Conservation (phyloP, 805 yeast genomes). For the Spathaspora sp. region DNA sequence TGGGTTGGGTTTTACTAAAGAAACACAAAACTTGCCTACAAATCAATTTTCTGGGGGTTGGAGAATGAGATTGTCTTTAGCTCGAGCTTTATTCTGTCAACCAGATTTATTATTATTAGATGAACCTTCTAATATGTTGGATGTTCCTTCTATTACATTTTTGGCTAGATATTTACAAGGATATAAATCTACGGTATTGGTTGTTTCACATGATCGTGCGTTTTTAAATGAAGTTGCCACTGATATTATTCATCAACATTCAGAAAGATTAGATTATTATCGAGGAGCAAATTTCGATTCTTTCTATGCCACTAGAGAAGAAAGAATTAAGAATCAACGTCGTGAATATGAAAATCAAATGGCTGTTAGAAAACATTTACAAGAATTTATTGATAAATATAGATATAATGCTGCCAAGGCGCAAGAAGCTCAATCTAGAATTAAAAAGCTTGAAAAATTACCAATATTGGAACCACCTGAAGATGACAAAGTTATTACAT, state of each 20-base stretch:
- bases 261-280: slow-evolving; percentile 94
- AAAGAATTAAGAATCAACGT: slow-evolving; percentile 86
- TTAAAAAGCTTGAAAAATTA: slow-evolving; percentile 90
- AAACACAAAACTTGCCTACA: slow-evolving; percentile 78
- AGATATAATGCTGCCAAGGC: slow-evolving; percentile 98
- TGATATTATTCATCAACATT: slow-evolving; percentile 96
- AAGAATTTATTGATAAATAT: slow-evolving; percentile 91
- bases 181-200: slow-evolving; percentile 88
- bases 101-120: slow-evolving; percentile 91
- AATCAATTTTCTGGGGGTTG: slow-evolving; percentile 98
- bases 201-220: slow-evolving; percentile 97
- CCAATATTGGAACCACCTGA: slow-evolving; percentile 93
- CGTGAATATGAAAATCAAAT: slow-evolving; percentile 97
- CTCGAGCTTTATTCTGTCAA: slow-evolving; percentile 95
- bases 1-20: slow-evolving; percentile 92
- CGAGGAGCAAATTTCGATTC: slow-evolving; percentile 91
- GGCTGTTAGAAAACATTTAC: slow-evolving; percentile 93
- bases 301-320: slow-evolving; percentile 91
- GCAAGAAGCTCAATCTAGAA: slow-evolving; percentile 96
- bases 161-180: slow-evolving; percentile 85
- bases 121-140: slow-evolving; percentile 99
- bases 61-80: slow-evolving; percentile 99
- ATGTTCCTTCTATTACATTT: slow-evolving; percentile 96
- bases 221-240: slow-evolving; percentile 97
- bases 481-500: slow-evolving; percentile 79